Evolutionary conservation across 129 eudicot species (phyloP), one percentile per base, ranked within the genome.

Genomic region (Gnaphalium uliginosum): DNA sequence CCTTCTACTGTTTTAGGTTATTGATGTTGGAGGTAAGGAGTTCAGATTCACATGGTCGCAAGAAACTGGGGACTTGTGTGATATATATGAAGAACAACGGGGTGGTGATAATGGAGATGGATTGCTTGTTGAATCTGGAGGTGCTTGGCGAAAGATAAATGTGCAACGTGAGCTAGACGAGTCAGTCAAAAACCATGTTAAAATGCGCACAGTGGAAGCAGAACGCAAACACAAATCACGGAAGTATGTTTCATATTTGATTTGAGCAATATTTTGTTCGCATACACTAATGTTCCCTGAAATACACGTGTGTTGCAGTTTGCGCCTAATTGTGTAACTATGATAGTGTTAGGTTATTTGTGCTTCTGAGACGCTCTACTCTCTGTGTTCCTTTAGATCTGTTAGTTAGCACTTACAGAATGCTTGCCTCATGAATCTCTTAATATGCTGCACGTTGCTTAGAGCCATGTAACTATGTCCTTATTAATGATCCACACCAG

Each of bases 1-100:
- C 76, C 21, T 58, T 18, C 54, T 76, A 21, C 64, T 74, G 35
- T 57, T 33, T 30, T 86, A 94, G 99, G 89, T 91, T 67, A 91
- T 94, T 85, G 86, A 86, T 81, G 96, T 94, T 29, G 97, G 99
- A 68, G 93, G 92, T 25, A 91, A 94, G 86, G 90, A 73, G 80
- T 90, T 90, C 82, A 87, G 90, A 75, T 94, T 94, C 76, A 87
- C 97, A 26, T 91, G 97, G 97, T 79, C 96, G 6, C 83, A 79
- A 48, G 99, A 94, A 80, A 80, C 78, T 29, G 96, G 91, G 58
- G 91, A 87, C 70, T 86, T 90, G 5, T 91, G 97, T 80, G 99
- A 91, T 74, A 86, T 94, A 54, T 94, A 94, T 29, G 99, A 94
- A 84, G 97, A 94, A 71, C 86, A 90, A 29, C 83, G 57, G 76